phyloP scores from a whole-genome alignment of 257 asterid species.

The Penstemon newberryi region DNA sequence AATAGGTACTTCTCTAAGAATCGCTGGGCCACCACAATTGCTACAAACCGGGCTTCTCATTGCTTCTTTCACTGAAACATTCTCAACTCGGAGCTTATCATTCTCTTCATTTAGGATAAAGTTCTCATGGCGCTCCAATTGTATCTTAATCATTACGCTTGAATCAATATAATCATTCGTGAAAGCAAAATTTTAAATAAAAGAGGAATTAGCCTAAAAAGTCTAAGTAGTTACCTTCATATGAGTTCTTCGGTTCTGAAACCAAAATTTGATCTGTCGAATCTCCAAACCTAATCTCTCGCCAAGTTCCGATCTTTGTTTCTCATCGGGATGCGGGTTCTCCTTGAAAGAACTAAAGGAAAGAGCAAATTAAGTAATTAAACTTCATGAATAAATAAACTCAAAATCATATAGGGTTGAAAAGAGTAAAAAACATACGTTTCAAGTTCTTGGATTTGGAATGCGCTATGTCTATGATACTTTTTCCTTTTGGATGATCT shows the following conservation, averaged over 20 bases:
- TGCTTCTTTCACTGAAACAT: slow-evolving; percentile 65
- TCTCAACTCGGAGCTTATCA: slow-evolving; percentile 78
- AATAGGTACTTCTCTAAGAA: slow-evolving; percentile 50
- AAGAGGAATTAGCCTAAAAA: no score
- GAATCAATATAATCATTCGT: background rate
- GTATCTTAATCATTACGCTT: slow-evolving; percentile 50
- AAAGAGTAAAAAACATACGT: slow-evolving; percentile 36
- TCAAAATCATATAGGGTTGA: background rate
- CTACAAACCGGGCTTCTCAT: slow-evolving; percentile 69
- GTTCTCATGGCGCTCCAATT: slow-evolving; percentile 79
- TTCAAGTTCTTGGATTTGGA: slow-evolving; percentile 87
- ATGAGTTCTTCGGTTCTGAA: slow-evolving; percentile 88
- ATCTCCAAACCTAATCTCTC: slow-evolving; percentile 59
- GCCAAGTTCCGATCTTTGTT: slow-evolving; percentile 72
- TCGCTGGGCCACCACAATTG: slow-evolving; percentile 69
- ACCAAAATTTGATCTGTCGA: slow-evolving; percentile 89
- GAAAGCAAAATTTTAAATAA: background rate
- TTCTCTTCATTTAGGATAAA: slow-evolving; percentile 68
- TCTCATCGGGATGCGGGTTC: slow-evolving; percentile 93
- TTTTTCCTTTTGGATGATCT: slow-evolving; percentile 52
- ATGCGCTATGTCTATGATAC: slow-evolving; percentile 66
- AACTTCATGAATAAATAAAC: background rate
- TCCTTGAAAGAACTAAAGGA: slow-evolving; percentile 70
- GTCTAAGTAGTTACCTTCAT: slow-evolving; percentile 59
- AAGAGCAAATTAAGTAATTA: slow-evolving; percentile 1